phyloP scores from a whole-genome alignment of 2,329 filamentous ascomycete genomes.

The Fusarium scirpi region DNA sequence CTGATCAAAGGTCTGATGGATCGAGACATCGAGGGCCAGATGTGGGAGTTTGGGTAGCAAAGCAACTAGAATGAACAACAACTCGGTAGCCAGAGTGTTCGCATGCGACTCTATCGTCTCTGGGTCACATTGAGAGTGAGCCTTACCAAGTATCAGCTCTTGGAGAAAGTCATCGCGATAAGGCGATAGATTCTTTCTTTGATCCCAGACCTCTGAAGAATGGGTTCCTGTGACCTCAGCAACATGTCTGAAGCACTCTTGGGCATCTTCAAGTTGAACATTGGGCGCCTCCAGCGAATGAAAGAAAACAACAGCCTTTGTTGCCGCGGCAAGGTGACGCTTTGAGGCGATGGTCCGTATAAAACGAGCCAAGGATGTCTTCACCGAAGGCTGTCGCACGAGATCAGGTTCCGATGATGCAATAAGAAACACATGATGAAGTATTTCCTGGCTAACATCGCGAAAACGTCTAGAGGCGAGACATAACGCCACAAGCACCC shows the following conservation, averaged over 20 bases:
- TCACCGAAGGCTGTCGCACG: not conserved
- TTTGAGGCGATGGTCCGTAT: slow-evolving; percentile 9
- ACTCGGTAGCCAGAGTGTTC: not conserved
- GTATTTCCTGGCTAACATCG: slow-evolving; percentile 16
- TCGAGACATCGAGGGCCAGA: slow-evolving; percentile 2
- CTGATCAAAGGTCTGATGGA: not conserved
- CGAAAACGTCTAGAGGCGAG: slow-evolving; percentile 27
- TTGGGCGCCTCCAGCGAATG: not conserved
- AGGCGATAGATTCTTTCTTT: not conserved
- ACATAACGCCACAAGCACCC: slow-evolving; percentile 13
- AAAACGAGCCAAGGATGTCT: slow-evolving; percentile 15
- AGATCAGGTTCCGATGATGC: not conserved
- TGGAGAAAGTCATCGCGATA: slow-evolving; percentile 6
- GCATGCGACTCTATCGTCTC: not conserved
- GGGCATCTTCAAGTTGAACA: not conserved
- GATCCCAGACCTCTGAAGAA: not conserved
- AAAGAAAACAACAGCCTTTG: slow-evolving; percentile 1
- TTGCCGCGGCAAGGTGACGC: slow-evolving; percentile 19
- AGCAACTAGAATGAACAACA: slow-evolving; percentile 6
- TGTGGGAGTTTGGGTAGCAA: slow-evolving; percentile 12
- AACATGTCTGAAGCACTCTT: not conserved
- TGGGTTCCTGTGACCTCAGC: not conserved
- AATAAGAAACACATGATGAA: slow-evolving; percentile 32
- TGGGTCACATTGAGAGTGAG: not conserved
- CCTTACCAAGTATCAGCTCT: slow-evolving; percentile 3